Conservation (phyloP, 306 rosid species). For the Lathyrus oleraceus region DNA sequence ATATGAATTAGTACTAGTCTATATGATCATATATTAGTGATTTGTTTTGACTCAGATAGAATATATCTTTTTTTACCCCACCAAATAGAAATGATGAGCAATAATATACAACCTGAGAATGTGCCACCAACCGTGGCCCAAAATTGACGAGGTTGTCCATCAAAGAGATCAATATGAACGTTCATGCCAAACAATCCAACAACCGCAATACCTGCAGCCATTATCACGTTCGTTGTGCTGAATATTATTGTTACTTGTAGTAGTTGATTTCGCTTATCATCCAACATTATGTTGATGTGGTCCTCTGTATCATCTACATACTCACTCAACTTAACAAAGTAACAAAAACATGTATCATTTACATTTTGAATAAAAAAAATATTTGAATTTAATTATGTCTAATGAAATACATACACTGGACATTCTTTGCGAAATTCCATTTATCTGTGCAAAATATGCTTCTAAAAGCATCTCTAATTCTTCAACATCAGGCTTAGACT, state of each 20-base stretch:
- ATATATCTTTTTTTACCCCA: conserved; percentile 39
- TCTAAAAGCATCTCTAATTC: conserved; percentile 88
- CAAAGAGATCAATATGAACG: conserved; percentile 33
- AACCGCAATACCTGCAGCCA: conserved; percentile 39
- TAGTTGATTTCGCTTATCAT: conserved; percentile 83
- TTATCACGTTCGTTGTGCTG: conserved; percentile 27
- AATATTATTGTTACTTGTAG: conserved; percentile 62
- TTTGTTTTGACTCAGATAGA: background rate
- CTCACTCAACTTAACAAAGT: conserved; percentile 64
- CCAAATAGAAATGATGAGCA: conserved; percentile 20
- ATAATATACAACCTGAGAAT: background rate
- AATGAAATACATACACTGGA: conserved; percentile 53
- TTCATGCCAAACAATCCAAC: conserved; percentile 50
- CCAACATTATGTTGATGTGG: conserved; percentile 85
- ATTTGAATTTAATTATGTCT: too few species aligned
- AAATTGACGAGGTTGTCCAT: conserved; percentile 27
- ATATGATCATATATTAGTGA: background rate
- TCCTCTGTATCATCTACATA: conserved; percentile 86
- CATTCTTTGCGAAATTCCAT: conserved; percentile 67
- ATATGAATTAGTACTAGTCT: too few species aligned
- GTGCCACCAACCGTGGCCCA: conserved; percentile 19
- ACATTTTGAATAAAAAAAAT: too few species aligned
- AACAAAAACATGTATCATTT: background rate
- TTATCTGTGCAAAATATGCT: conserved; percentile 81
- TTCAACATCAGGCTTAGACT: conserved; percentile 54